These are phyloP conservation scores for Jacaranda mimosifolia DNA, from an alignment of 257 asterid genomes.

Conservation along the genomic window DNA sequence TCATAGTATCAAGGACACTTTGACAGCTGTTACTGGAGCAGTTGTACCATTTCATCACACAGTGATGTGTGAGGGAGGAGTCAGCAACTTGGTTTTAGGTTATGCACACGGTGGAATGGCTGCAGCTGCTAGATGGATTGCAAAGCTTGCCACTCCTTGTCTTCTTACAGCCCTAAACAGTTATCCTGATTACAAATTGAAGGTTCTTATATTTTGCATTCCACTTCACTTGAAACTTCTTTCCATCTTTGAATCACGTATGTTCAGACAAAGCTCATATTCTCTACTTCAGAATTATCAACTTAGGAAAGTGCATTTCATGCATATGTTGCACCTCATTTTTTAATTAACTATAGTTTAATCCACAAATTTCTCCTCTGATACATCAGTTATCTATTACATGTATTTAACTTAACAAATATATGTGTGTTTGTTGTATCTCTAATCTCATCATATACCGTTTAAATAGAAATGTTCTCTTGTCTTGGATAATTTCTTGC, in stretches of 20 bases:
- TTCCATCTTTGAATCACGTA: constrained; percentile 7
- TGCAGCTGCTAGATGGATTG: constrained; percentile 99
- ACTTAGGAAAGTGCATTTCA: background rate
- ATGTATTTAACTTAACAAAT: constrained; percentile 3
- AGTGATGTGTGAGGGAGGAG: constrained; percentile 88
- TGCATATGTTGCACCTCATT: constrained; percentile 3
- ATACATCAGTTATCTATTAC: background rate
- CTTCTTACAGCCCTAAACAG: constrained; percentile 65
- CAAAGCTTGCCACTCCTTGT: constrained; percentile 90
- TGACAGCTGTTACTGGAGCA: constrained; percentile 98
- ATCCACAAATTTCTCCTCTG: background rate
- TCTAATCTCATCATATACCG: background rate
- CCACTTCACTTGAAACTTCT: background rate
- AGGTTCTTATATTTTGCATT: constrained; percentile 52
- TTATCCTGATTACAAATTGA: constrained; percentile 81
- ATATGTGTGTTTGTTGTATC: background rate
- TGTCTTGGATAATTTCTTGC: constrained; percentile 1
- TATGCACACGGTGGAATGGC: constrained; percentile 99
- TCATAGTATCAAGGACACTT: constrained; percentile 94
- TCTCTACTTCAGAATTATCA: background rate
- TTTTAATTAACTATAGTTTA: background rate
- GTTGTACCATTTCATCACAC: constrained; percentile 99
- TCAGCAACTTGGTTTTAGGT: constrained; percentile 90
- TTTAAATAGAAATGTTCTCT: background rate
- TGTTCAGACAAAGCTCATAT: background rate